Percentiles rank a stretch among this genome's conserved stretches.
Conservation (phyloP, 441 rosid genomes). For the Manihot esculenta region DNA sequence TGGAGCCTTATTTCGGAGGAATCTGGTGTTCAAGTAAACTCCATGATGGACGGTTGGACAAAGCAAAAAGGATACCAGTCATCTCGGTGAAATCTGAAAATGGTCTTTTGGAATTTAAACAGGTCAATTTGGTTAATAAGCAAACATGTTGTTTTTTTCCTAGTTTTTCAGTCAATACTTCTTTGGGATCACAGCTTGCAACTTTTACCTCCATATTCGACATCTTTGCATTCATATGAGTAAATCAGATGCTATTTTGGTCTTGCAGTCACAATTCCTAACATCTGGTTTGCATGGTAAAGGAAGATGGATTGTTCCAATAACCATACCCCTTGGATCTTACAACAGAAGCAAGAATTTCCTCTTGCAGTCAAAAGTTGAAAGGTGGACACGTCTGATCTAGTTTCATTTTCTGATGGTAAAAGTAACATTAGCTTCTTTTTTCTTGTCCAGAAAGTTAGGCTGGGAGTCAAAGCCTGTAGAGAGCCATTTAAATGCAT, state of each 20-base stretch:
- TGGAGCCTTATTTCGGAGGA: conserved; percentile 37
- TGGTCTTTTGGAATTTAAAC: conserved; percentile 33
- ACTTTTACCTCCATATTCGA: not conserved
- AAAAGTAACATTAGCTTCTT: not conserved
- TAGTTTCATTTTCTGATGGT: conserved; percentile 18
- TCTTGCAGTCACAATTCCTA: conserved; percentile 33
- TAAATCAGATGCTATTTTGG: conserved; percentile 12
- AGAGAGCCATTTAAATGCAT: conserved; percentile 34
- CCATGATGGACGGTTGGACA: conserved; percentile 43
- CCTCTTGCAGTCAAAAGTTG: conserved; percentile 31
- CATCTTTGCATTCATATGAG: not conserved
- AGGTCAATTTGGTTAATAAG: conserved; percentile 26
- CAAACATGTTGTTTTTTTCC: not conserved
- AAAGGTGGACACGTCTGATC: conserved; percentile 30
- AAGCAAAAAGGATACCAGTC: conserved; percentile 42
- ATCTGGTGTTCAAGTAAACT: conserved; percentile 28
- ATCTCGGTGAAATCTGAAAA: conserved; percentile 28
- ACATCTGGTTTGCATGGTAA: conserved; percentile 32
- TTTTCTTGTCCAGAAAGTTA: conserved; percentile 28
- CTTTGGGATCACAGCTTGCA: not conserved
- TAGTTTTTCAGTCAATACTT: not conserved
- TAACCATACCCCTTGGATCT: conserved; percentile 36
- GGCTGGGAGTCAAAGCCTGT: conserved; percentile 37
- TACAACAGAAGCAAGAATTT: conserved; percentile 26
- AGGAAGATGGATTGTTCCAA: conserved; percentile 41